phyloP scores from a whole-genome alignment of 495 filamentous ascomycete genomes.

The Neurospora sublineolata region DNA sequence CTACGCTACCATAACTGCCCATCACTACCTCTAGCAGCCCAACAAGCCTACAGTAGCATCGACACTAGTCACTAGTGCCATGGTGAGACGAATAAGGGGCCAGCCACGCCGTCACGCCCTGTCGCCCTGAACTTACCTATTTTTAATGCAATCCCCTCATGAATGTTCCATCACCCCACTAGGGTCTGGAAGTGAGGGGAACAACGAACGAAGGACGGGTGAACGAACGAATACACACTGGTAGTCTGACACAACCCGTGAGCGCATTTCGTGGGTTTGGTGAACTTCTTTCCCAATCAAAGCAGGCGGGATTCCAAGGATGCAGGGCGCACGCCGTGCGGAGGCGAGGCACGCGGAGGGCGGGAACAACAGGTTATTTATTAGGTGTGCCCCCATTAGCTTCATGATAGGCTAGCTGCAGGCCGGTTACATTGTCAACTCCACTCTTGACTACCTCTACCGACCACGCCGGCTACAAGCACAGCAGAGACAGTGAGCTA shows the following conservation, averaged over 20 bases:
- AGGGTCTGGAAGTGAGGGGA: not conserved
- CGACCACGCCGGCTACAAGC: not conserved
- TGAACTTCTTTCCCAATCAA: not conserved
- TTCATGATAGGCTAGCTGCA: not conserved
- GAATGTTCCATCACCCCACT: not conserved
- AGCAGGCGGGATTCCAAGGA: not conserved
- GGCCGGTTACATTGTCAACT: not conserved
- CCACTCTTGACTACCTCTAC: not conserved
- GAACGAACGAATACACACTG: not conserved
- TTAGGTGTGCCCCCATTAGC: not conserved
- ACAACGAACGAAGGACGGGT: not conserved
- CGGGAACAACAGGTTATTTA: not conserved
- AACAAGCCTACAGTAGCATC: not conserved
- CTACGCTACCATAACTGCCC: not conserved
- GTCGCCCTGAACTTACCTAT: not conserved
- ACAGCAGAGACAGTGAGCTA: not conserved
- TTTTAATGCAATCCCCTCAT: not conserved
- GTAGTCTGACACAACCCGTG: not conserved
- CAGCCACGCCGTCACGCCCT: not conserved
- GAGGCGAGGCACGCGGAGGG: not conserved
- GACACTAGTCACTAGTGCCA: not conserved
- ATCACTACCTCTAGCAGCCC: not conserved
- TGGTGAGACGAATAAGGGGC: not conserved
- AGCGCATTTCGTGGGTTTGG: not conserved
- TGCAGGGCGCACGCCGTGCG: not conserved